Conservation (phyloP, 371 early-diverging fungal species). For the Zychaea mexicana region DNA sequence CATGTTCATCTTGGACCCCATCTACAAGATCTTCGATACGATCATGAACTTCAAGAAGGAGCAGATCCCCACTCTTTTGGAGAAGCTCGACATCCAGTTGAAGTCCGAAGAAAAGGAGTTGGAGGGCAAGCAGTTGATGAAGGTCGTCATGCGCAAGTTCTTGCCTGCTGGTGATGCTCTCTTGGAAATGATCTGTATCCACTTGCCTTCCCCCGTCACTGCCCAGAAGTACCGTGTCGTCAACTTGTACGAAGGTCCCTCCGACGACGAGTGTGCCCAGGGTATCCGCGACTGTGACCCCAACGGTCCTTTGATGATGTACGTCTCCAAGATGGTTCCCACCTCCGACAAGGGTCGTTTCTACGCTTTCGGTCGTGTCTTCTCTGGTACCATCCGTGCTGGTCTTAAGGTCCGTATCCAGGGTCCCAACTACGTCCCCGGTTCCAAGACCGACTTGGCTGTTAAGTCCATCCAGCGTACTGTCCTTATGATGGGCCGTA, state of each 20-base stretch:
- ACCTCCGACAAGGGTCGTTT: constrained; percentile 98
- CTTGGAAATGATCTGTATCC: constrained; percentile 98
- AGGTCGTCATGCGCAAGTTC: constrained; percentile 98
- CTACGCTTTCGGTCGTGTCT: constrained; percentile 99
- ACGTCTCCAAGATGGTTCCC: constrained; percentile 99
- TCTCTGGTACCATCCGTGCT: constrained; percentile 97
- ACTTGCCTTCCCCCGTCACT: constrained; percentile 95
- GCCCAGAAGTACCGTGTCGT: constrained; percentile 95
- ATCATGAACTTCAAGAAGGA: constrained; percentile 96
- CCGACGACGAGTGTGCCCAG: constrained; percentile 91
- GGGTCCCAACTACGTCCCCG: constrained; percentile 96
- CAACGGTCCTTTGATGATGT: constrained; percentile 97
- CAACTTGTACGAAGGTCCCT: constrained; percentile 96
- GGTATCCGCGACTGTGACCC: constrained; percentile 91
- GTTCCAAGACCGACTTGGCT: constrained; percentile 92
- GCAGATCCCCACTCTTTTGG: constrained; percentile 72
- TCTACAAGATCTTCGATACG: constrained; percentile 95
- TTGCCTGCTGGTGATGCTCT: constrained; percentile 98
- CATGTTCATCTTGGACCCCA: constrained; percentile 97
- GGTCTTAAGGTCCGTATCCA: constrained; percentile 99
- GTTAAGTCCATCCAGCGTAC: constrained; percentile 96
- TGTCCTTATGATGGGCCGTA: constrained; percentile 99
- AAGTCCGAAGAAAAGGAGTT: constrained; percentile 85
- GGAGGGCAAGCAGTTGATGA: constrained; percentile 93
- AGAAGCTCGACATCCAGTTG: constrained; percentile 85